phyloP scores from a whole-genome alignment of 441 rosid genomes.

The Euphorbia schlechtendalii region DNA sequence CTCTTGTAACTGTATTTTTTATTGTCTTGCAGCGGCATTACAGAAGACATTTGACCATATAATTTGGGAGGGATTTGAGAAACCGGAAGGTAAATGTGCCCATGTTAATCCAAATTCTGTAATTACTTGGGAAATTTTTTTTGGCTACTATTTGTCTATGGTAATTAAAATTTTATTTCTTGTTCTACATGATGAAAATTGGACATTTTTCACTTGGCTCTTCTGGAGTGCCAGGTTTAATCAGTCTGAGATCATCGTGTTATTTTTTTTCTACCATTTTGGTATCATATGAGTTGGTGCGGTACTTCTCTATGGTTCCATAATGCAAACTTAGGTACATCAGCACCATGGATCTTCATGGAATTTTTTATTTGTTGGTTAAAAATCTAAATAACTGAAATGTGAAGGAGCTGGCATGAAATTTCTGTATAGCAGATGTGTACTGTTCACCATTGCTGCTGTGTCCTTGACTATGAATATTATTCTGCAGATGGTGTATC shows the following conservation, averaged over 20 bases:
- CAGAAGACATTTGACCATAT: constrained; percentile 51
- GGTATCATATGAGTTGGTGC: constrained; percentile 6
- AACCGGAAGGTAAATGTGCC: constrained; percentile 51
- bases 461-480: neutral
- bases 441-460: neutral
- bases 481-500: neutral
- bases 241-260: neutral
- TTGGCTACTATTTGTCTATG: neutral
- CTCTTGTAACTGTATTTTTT: constrained; percentile 13
- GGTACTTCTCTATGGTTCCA: neutral
- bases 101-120: neutral
- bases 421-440: neutral
- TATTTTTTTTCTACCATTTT: neutral
- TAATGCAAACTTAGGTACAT: neutral
- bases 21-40: constrained; percentile 58
- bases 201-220: neutral
- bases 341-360: no score
- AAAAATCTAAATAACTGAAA: no score
- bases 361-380: no score
- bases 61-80: constrained; percentile 43
- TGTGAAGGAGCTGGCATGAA: no score
- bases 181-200: neutral
- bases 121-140: constrained; percentile 3
- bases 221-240: neutral
- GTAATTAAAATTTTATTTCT: neutral